A percentile compares a stretch with the other conserved stretches of the same genome.
phyloP scores from a whole-genome alignment of 108 stramenopile species.

The Hondaea fermentalgiana region DNA sequence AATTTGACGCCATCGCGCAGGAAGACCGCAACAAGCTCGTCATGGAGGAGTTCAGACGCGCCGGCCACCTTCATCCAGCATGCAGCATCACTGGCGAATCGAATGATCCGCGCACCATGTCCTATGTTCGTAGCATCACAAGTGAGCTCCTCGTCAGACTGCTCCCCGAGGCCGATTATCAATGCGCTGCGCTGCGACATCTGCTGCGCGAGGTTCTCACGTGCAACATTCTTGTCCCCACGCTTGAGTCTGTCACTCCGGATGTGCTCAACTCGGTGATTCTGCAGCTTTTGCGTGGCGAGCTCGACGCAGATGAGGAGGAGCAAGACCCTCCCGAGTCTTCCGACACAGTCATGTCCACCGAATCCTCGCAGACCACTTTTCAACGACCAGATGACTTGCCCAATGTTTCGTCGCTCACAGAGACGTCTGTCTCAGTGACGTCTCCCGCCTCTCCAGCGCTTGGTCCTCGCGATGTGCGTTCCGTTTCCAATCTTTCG shows the following conservation, averaged over 20 bases:
- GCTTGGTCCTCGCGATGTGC: too few relatives aligned
- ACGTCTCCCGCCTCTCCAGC: too few relatives aligned
- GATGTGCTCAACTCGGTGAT: not conserved
- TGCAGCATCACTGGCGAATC: not conserved
- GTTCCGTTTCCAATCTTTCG: too few relatives aligned
- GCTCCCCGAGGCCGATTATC: not conserved
- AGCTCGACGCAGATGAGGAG: not conserved
- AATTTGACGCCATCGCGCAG: not conserved
- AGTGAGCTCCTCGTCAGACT: not conserved
- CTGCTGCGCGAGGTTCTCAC: not conserved
- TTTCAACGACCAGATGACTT: too few relatives aligned
- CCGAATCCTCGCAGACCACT: too few relatives aligned
- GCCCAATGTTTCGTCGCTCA: too few relatives aligned
- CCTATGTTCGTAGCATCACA: not conserved
- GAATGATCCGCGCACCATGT: not conserved
- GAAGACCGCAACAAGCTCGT: slow-evolving; percentile 14
- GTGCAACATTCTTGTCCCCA: not conserved
- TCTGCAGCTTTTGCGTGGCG: not conserved
- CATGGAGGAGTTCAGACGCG: not conserved
- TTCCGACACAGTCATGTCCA: too few relatives aligned
- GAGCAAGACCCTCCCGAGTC: not conserved
- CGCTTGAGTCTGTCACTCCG: slow-evolving; percentile 2
- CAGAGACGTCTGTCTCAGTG: too few relatives aligned
- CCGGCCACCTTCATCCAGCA: not conserved
- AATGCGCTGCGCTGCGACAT: not conserved